Evolutionary conservation across 345 rosid genomes (phyloP), one percentile per base, ranked within the genome.

Genomic region (Eucalyptus cloeziana): DNA sequence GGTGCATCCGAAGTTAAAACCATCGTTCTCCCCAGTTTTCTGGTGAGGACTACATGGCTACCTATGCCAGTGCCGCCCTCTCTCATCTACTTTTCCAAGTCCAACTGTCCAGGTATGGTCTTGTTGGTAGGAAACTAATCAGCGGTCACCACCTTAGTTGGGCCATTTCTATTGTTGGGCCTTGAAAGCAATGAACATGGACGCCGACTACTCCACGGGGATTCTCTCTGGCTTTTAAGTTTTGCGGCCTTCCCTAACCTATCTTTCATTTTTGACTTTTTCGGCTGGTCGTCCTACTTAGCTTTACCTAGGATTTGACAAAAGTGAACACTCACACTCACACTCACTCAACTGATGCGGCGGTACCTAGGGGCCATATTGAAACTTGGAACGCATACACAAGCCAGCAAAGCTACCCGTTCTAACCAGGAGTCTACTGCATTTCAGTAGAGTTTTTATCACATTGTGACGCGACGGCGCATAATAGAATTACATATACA

Each of bases 401-500:
- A 69, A 33, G 24, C 21, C 1, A 3, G 43, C 44, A 71, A 19
- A 71, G 45, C 81, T 71, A 52, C 58, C 58, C 9, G 4, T 52
- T 52, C 58, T 52, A 21, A 7, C 10, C 58, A 52, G 10, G 25
- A 21, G 27, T 21, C 25, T 40, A 10, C 22, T 40, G 44, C 14
- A 21, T 40, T 43, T 37, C 16, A 1, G 1, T 5, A 10, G 12
- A 19, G 13, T 6, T 5, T 5, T 76, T 21, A 76, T 3, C 5
- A 1, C 2, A 40, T 76, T 76, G 24, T 3, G 27, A 76, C 1
- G 4, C 1, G 2, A 69, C 3, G 3, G 1, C 13, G 0, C 7
- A 5, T 69, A 1, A 33, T 1, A 3, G 2, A 37, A 3, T 17
- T 69, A 19, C 1, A 9, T 69, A 40, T 9, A 69, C 2, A 17